A percentile compares a stretch with the other conserved stretches of the same genome.
Conservation (phyloP, 495 filamentous ascomycete genomes). For the Penicillium odoratum region DNA sequence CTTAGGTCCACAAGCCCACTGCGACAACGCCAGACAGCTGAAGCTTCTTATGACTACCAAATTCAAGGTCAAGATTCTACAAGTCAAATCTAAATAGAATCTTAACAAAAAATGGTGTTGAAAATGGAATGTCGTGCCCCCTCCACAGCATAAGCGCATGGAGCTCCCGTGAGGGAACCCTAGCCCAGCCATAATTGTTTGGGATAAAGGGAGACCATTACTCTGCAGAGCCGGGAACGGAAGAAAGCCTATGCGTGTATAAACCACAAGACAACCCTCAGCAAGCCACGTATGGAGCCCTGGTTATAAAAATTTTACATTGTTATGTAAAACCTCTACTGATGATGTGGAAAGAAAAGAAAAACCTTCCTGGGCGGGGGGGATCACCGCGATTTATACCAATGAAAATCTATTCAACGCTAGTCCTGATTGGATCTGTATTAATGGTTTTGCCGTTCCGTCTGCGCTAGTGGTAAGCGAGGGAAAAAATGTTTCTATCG, state of each 20-base stretch:
- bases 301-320: constrained; percentile 40
- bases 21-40: not conserved
- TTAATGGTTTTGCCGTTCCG: constrained; percentile 10
- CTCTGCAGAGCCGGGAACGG: constrained; percentile 52
- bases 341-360: constrained; percentile 47
- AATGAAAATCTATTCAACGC: constrained; percentile 10
- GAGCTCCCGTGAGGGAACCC: constrained; percentile 47
- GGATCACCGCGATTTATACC: constrained; percentile 26
- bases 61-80: not conserved
- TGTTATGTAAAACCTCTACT: constrained; percentile 53
- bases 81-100: not conserved
- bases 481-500: not conserved
- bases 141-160: constrained; percentile 53
- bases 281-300: constrained; percentile 49
- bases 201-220: constrained; percentile 47
- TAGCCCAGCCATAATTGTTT: constrained; percentile 49
- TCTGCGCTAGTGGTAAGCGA: not conserved
- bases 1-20: not conserved
- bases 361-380: constrained; percentile 27
- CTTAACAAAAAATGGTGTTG: not conserved
- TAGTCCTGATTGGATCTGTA: constrained; percentile 31
- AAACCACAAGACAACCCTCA: constrained; percentile 49
- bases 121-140: constrained; percentile 43
- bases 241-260: constrained; percentile 46
- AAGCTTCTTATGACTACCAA: not conserved